These are phyloP conservation scores for Bryopsis sp. DNA, from an alignment of 139 green algal genomes.

Conservation along the genomic window DNA sequence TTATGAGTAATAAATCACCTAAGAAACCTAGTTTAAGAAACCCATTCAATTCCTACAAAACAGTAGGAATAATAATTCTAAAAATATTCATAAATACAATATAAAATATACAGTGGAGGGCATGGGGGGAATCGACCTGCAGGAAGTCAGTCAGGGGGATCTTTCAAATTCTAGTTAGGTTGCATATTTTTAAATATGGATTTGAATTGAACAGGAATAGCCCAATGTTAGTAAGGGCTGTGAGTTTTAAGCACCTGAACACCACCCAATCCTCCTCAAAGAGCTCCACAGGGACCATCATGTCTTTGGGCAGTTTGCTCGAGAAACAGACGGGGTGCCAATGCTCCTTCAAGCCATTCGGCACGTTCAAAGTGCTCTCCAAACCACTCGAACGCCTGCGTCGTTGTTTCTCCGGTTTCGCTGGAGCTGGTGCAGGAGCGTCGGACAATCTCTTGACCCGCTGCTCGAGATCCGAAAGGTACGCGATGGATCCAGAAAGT, in stretches of 20 bases:
- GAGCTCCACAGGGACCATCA: conserved; percentile 75
- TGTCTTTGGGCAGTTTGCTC: conserved; percentile 36
- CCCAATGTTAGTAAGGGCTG: too few relatives aligned
- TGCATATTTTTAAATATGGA: too few relatives aligned
- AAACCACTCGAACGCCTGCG: conserved; percentile 22
- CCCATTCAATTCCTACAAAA: too few relatives aligned
- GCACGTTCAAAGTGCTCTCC: conserved; percentile 46
- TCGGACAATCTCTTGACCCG: not conserved
- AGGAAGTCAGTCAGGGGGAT: not conserved
- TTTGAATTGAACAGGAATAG: too few relatives aligned
- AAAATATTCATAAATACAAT: too few relatives aligned
- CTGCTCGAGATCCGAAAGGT: conserved; percentile 8
- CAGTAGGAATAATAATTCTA: too few relatives aligned
- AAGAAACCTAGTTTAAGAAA: too few relatives aligned
- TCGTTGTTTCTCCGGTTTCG: not conserved
- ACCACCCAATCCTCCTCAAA: conserved; percentile 94
- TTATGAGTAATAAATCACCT: too few relatives aligned
- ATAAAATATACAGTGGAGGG: too few relatives aligned
- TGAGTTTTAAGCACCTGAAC: conserved; percentile 77
- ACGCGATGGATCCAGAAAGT: not conserved
- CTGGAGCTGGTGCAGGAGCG: not conserved
- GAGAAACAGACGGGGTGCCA: conserved; percentile 65
- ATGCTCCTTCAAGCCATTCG: conserved; percentile 48
- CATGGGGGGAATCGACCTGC: not conserved
- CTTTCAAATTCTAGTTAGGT: not conserved